Evolutionary conservation across 768 basidiomycete species (phyloP).

Genomic region (Boletus coccyginus): DNA sequence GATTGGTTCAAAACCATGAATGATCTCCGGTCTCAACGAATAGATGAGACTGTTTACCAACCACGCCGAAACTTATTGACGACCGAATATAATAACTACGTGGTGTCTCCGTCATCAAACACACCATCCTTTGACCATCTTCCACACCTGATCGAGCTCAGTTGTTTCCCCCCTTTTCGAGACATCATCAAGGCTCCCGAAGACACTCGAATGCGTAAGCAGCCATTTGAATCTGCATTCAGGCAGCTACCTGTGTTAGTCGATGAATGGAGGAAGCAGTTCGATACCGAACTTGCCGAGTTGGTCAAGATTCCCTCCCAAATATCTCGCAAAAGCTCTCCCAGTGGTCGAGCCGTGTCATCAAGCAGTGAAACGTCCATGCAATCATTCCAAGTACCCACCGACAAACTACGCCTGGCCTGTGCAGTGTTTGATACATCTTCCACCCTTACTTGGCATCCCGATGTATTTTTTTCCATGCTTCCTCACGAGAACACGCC

Average conservation of each 20-base stretch:
- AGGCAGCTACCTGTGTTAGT: not conserved
- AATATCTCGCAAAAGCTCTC: not conserved
- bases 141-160: not conserved
- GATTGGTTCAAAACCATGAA: not conserved
- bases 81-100: not conserved
- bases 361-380: not conserved
- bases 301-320: not conserved
- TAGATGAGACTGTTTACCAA: not conserved
- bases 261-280: not conserved
- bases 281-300: not conserved
- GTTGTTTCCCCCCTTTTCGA: not conserved
- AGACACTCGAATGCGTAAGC: not conserved
- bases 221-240: constrained; percentile 7
- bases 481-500: no score
- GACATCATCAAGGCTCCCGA: not conserved
- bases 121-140: not conserved
- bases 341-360: no score
- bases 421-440: not conserved
- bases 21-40: not conserved
- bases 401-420: not conserved
- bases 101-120: not conserved
- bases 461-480: not conserved
- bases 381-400: not conserved
- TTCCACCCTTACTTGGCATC: not conserved
- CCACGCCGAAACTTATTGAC: not conserved